Conservation (phyloP, 139 green algal genomes). For the Chlamydomonas incerta region DNA sequence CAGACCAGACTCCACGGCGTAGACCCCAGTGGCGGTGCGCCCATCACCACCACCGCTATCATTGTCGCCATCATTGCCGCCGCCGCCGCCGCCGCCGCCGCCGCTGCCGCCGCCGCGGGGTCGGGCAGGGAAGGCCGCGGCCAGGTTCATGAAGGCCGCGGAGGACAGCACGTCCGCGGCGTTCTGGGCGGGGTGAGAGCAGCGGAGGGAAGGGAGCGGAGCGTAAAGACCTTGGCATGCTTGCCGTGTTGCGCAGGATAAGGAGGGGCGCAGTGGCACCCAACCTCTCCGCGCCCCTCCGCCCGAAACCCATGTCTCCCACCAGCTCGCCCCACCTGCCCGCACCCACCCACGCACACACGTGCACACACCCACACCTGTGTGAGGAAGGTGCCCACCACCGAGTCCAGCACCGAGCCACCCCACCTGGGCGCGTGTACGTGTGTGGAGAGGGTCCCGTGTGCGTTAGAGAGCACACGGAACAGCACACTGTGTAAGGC, state of each 20-base stretch:
- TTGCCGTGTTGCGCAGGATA: no score
- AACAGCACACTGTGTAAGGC: neutral
- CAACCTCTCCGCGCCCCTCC: no score
- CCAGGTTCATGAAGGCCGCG: slow-evolving; percentile 84
- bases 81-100: neutral
- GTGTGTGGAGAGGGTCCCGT: slow-evolving; percentile 52
- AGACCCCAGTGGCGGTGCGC: no score
- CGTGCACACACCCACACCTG: slow-evolving; percentile 27
- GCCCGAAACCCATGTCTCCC: no score
- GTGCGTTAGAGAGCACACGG: slow-evolving; percentile 44
- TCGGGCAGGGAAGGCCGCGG: slow-evolving; percentile 64
- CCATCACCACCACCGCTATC: no score
- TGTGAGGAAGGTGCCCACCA: slow-evolving; percentile 88
- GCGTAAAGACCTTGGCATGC: no score
- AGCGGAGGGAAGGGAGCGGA: no score
- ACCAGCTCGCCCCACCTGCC: no score
- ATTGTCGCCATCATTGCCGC: neutral
- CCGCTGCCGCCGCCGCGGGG: neutral
- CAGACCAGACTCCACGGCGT: no score
- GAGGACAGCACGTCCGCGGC: slow-evolving; percentile 84
- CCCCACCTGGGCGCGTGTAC: slow-evolving; percentile 63
- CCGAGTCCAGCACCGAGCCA: slow-evolving; percentile 81
- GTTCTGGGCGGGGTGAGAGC: slow-evolving; percentile 63
- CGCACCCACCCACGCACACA: no score
- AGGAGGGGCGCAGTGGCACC: no score